Evolutionary conservation across 2,329 filamentous ascomycete genomes (phyloP).

Genomic region (Fusarium coicis): DNA sequence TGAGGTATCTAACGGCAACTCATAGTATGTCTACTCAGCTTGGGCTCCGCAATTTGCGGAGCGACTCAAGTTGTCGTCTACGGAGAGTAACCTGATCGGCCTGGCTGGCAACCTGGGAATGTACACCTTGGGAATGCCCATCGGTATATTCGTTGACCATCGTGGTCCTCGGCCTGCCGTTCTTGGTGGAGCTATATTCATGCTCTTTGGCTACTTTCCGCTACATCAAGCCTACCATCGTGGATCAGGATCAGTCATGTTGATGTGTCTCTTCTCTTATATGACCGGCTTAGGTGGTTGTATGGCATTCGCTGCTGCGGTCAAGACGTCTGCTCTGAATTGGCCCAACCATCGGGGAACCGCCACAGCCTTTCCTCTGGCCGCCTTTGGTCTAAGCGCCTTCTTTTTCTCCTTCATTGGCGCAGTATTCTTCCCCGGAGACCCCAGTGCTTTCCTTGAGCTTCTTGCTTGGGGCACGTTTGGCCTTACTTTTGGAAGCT

Average conservation of each 20-base stretch:
- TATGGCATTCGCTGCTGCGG: constrained; percentile 86
- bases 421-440: constrained; percentile 80
- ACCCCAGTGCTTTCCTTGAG: constrained; percentile 83
- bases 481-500: constrained; percentile 76
- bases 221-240: constrained; percentile 81
- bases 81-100: constrained; percentile 90
- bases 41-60: constrained; percentile 97
- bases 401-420: constrained; percentile 93
- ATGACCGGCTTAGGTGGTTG: constrained; percentile 90
- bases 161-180: constrained; percentile 84
- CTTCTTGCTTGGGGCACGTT: constrained; percentile 85
- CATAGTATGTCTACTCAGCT: constrained; percentile 96
- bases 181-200: constrained; percentile 75
- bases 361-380: constrained; percentile 91
- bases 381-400: constrained; percentile 92
- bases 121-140: constrained; percentile 90
- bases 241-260: constrained; percentile 67
- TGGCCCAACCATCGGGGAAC: constrained; percentile 93
- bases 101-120: constrained; percentile 90
- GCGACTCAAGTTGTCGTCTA: constrained; percentile 86
- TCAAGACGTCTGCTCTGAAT: constrained; percentile 89
- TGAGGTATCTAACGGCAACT: constrained; percentile 17
- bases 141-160: constrained; percentile 87
- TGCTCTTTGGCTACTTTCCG: constrained; percentile 86
- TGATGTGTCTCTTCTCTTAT: constrained; percentile 85